Base-by-base conservation (phyloP, 768 basidiomycete species). In the Panaeolus cyanescens region DNA sequence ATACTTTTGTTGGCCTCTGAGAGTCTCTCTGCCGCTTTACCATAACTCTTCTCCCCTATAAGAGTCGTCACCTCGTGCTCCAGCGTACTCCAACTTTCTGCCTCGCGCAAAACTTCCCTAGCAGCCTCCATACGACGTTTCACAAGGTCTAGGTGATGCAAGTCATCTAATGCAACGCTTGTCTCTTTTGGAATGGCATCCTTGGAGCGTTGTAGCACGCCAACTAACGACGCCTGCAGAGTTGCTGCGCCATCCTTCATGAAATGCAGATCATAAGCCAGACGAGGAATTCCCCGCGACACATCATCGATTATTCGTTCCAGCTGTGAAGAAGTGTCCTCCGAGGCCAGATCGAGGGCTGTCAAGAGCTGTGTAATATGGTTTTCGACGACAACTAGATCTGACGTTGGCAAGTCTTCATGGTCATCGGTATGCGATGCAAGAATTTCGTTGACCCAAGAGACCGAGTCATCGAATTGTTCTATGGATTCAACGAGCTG, bases 211-310 rank as follows among this genome's bases (percentile, higher is more conserved):
- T 78, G 74, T 59, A 89, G 83, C 17, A 95, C 86, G 32, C 81
- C 80, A 30, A 82, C 77, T 20, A 99, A 79, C 8, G 86, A 77
- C 30, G 77, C 78, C 62, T 92, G 90, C 22, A 99, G 81, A 2
- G 91, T 83, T 17, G 91, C 75, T 1, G 96, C 95, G 32, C 90
- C 88, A 68, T 99, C 96, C 40, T 93, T 90, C 88, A 98, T 96
- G 78, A 97, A 97, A 71, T 99, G 96, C 33, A 99, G 81, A 75
- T 99, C 97, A 72, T 97, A 99, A 1, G 92, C 88, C 50, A 99
- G 82, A 36, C 97, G 86, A 12, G 97, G 94, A 20, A 98, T 89
- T 4, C 89, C 86, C 54, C 95, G 86, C 2, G 96, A 94, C 40
- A 98, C 92, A 71, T 98, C 95, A 70, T 95, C 90, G 61, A 99